Percentiles rank a stretch among this genome's conserved stretches.
These are phyloP conservation scores for Apiospora kogelbergensis DNA, from an alignment of 2,329 filamentous ascomycete species.

Conservation along the genomic window DNA sequence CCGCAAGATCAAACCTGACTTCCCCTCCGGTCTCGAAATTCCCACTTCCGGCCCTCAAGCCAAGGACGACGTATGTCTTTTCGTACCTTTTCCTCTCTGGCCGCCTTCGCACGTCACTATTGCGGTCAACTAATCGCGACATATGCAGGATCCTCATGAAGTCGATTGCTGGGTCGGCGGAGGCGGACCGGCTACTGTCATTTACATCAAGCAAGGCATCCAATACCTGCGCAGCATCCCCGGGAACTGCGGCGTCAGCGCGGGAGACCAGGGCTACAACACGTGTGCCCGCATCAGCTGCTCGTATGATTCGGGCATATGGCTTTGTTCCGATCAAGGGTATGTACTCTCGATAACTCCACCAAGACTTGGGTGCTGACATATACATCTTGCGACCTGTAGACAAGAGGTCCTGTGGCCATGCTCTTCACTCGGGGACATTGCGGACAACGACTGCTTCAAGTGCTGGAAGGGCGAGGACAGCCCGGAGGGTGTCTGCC, in stretches of 20 bases:
- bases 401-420: neutral
- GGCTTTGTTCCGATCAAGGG: neutral
- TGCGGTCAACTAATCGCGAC: neutral
- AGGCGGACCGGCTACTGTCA: neutral
- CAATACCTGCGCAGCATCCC: neutral
- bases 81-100: neutral
- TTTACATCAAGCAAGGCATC: neutral
- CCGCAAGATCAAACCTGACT: neutral
- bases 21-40: neutral
- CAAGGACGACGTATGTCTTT: neutral
- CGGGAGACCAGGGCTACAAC: neutral
- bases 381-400: neutral
- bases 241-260: neutral
- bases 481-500: accelerated
- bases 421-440: neutral
- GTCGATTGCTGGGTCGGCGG: neutral
- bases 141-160: neutral
- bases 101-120: neutral
- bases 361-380: too few species aligned
- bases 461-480: neutral
- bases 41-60: neutral
- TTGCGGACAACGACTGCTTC: neutral
- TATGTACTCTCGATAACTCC: neutral
- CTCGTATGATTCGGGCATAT: neutral
- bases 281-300: neutral